Conservation (phyloP, 2,329 filamentous ascomycete species). For the Colletotrichum sp. region DNA sequence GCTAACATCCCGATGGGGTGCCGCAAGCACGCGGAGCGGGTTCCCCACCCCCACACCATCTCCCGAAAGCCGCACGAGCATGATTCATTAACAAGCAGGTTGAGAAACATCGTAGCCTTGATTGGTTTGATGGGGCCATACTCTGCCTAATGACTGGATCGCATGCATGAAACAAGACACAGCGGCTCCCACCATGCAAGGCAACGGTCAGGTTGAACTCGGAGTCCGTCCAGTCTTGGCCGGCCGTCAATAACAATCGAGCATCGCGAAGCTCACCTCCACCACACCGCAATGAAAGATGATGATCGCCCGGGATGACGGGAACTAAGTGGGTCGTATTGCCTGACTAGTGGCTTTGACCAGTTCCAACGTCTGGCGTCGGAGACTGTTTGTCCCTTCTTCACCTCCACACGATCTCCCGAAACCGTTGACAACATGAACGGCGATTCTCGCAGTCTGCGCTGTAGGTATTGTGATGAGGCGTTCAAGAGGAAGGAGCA, state of each 20-base stretch:
- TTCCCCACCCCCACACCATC: neutral
- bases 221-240: neutral
- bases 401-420: neutral
- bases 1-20: neutral
- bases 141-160: neutral
- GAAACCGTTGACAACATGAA: neutral
- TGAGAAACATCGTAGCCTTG: neutral
- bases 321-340: neutral
- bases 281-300: neutral
- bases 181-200: neutral
- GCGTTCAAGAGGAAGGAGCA: neutral
- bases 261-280: neutral
- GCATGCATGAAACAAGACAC: neutral
- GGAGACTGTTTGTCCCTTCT: neutral
- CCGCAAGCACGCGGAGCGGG: fast-evolving
- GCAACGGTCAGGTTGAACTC: neutral
- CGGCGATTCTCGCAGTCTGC: neutral
- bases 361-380: neutral
- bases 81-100: neutral
- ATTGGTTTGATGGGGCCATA: neutral
- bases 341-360: neutral
- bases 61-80: neutral
- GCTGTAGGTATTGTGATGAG: neutral
- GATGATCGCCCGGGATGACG: neutral
- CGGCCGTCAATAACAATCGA: neutral